Evolutionary conservation across 768 basidiomycete genomes (phyloP).

Genomic region (Tulasnella sp.): DNA sequence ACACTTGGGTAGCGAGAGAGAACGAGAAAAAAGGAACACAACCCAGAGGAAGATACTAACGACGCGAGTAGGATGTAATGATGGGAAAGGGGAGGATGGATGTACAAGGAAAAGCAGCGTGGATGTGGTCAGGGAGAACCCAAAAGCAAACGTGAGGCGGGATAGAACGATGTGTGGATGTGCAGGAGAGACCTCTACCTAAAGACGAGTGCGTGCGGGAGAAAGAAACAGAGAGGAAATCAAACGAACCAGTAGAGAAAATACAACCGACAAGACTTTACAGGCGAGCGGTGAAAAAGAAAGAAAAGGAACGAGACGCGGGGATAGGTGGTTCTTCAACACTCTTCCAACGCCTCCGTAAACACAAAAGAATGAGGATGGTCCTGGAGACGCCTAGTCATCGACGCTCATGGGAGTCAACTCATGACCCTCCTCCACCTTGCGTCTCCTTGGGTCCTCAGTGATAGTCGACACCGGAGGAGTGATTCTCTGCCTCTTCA

Average conservation of each 20-base stretch:
- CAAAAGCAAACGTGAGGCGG: background rate
- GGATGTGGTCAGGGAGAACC: background rate
- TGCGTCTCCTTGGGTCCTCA: background rate
- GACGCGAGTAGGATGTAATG: background rate
- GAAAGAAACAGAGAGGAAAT: background rate
- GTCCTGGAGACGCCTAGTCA: background rate
- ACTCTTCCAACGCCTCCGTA: background rate
- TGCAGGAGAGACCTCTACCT: background rate
- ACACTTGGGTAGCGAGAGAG: too few species aligned
- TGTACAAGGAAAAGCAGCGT: background rate
- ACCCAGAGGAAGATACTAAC: too few species aligned
- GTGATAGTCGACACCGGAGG: background rate
- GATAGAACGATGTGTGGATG: background rate
- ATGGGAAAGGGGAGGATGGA: background rate
- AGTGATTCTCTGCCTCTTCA: background rate
- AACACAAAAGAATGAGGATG: background rate
- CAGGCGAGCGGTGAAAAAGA: background rate
- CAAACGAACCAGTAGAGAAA: background rate
- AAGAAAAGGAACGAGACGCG: background rate
- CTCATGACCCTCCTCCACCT: background rate
- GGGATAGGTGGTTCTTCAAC: background rate
- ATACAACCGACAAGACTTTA: background rate
- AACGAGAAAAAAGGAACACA: background rate
- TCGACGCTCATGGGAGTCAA: background rate
- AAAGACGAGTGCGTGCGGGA: background rate